Evolutionary conservation across 2,329 filamentous ascomycete species (phyloP).

Genomic region (Huntiella abstrusa): DNA sequence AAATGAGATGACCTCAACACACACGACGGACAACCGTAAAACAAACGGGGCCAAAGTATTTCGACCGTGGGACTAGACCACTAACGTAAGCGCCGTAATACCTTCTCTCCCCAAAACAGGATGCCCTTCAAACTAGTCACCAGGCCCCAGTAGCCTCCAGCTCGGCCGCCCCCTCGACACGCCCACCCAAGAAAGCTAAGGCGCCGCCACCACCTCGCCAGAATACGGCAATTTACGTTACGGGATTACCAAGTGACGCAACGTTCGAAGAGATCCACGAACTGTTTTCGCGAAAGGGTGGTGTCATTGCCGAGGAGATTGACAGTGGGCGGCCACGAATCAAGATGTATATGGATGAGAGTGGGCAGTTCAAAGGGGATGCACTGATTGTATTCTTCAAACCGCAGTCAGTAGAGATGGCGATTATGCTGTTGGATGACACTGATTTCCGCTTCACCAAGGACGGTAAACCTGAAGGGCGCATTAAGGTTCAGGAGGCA

Average conservation of each 20-base stretch:
- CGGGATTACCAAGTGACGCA: slow-evolving; percentile 63
- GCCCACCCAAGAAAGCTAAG: slow-evolving; percentile 28
- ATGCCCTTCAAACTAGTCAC: background rate
- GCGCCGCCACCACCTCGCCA: slow-evolving; percentile 34
- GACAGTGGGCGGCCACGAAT: slow-evolving; percentile 75
- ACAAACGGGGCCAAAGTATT: background rate
- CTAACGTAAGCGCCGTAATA: too few species aligned
- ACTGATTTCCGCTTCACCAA: slow-evolving; percentile 54
- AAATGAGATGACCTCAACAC: too few species aligned
- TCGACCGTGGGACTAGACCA: background rate
- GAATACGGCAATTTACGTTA: slow-evolving; percentile 87
- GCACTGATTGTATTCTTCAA: slow-evolving; percentile 89
- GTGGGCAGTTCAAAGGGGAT: slow-evolving; percentile 81
- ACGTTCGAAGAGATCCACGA: slow-evolving; percentile 64
- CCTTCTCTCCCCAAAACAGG: too few species aligned
- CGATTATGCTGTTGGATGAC: slow-evolving; percentile 64
- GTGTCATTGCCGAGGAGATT: slow-evolving; percentile 86
- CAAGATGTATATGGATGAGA: slow-evolving; percentile 73
- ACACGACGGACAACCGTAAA: too few species aligned
- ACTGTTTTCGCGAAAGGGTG: slow-evolving; percentile 66
- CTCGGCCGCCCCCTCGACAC: slow-evolving; percentile 11
- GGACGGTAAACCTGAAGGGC: slow-evolving; percentile 34
- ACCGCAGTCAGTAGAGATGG: slow-evolving; percentile 75
- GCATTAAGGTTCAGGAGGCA: slow-evolving; percentile 65
- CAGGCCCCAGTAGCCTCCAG: background rate